Conservation (phyloP, 345 rosid species). For the Isatis tinctoria region DNA sequence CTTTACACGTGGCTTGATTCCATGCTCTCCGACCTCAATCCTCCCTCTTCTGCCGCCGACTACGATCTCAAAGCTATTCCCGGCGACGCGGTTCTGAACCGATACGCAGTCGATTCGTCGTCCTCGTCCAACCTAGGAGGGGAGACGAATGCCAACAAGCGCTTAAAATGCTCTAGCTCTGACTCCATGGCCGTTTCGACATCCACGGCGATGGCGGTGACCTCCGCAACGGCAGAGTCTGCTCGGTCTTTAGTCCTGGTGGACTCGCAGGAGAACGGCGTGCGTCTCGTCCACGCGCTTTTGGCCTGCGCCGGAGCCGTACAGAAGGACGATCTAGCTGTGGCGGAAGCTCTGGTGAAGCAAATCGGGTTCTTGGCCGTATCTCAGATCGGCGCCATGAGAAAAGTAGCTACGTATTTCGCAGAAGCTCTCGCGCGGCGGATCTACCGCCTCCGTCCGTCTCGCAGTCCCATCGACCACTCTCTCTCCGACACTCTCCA, state of each 20-base stretch:
- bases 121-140: conserved; percentile 24
- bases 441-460: conserved; percentile 54
- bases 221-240: conserved; percentile 17
- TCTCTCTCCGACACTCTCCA: conserved; percentile 55
- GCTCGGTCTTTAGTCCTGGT: conserved; percentile 52
- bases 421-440: conserved; percentile 80
- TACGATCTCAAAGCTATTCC: conserved; percentile 79
- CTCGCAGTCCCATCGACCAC: conserved; percentile 41
- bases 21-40: conserved; percentile 61
- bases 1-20: conserved; percentile 59
- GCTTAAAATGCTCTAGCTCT: conserved; percentile 34
- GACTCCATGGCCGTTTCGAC: background rate
- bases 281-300: conserved; percentile 63
- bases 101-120: background rate
- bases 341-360: conserved; percentile 70
- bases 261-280: conserved; percentile 75
- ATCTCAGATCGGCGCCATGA: conserved; percentile 70
- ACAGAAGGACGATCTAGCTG: conserved; percentile 44
- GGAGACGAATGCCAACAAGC: conserved; percentile 2
- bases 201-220: background rate
- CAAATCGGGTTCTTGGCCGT: conserved; percentile 53
- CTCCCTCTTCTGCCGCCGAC: conserved; percentile 15
- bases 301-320: conserved; percentile 84
- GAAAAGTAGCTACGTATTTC: conserved; percentile 74
- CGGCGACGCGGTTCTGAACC: conserved; percentile 49